These are phyloP conservation scores for Xylariaceae sp. DNA, from an alignment of 2,329 filamentous ascomycete genomes.

Conservation along the genomic window DNA sequence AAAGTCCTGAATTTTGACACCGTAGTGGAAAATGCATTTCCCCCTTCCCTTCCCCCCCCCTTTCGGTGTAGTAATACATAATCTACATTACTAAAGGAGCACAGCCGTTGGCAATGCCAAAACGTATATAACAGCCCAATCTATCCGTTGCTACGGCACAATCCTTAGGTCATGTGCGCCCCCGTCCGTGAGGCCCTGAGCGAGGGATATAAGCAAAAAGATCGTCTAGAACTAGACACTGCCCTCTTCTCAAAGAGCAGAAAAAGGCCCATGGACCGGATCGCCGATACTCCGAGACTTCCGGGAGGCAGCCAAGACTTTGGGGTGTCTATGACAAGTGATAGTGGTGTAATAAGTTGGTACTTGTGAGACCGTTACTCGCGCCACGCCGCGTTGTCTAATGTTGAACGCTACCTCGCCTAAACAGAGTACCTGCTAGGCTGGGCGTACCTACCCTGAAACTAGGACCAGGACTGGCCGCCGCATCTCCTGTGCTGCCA, in stretches of 20 bases:
- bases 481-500: slow-evolving; percentile 20
- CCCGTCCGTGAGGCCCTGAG: not conserved
- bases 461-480: slow-evolving; percentile 19
- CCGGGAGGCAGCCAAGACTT: not conserved
- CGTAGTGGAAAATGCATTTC: not conserved
- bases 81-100: not conserved
- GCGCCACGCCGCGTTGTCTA: slow-evolving; percentile 10
- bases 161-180: not conserved
- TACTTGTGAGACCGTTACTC: not conserved
- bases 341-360: not conserved
- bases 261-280: not conserved
- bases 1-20: not conserved
- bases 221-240: not conserved
- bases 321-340: not conserved
- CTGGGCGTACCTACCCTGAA: slow-evolving; percentile 29
- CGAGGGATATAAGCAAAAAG: not conserved
- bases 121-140: not conserved
- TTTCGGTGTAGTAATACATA: not conserved
- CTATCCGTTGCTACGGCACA: not conserved
- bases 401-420: slow-evolving; percentile 38
- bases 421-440: slow-evolving; percentile 31
- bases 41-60: too few species aligned
- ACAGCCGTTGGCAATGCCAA: not conserved
- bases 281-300: not conserved
- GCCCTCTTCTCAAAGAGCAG: slow-evolving; percentile 7